Conservation (phyloP, 1,284 basidiomycete species). For the Fistulinella cinereoalba region DNA sequence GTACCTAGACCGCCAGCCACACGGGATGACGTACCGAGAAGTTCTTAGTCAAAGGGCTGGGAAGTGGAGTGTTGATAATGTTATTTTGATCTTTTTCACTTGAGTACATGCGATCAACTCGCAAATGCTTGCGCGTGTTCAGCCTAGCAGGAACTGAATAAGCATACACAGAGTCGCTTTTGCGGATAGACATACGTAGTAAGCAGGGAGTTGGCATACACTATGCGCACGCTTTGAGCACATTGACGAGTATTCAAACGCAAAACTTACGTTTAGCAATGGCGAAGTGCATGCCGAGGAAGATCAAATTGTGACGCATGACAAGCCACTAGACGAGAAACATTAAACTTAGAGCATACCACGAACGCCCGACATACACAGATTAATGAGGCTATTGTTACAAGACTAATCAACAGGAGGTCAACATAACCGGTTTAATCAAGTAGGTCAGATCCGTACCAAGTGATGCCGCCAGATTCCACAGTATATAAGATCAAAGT, state of each 20-base stretch:
- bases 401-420: slow-evolving; percentile 15
- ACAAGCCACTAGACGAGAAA: slow-evolving; percentile 42
- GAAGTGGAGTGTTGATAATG: slow-evolving; percentile 3
- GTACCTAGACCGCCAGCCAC: too few relatives aligned
- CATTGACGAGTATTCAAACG: background rate
- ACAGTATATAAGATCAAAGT: slow-evolving; percentile 51
- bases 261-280: slow-evolving; percentile 45
- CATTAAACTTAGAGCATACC: background rate
- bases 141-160: slow-evolving; percentile 12
- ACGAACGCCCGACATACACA: slow-evolving; percentile 37
- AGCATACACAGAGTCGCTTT: background rate
- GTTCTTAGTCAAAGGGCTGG: slow-evolving; percentile 21
- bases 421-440: slow-evolving; percentile 27
- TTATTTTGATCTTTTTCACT: slow-evolving; percentile 29
- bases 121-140: slow-evolving; percentile 33
- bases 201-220: slow-evolving; percentile 34
- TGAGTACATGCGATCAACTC: slow-evolving; percentile 23
- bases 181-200: slow-evolving; percentile 24
- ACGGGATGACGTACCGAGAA: slow-evolving; percentile 19
- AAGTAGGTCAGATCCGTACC: slow-evolving; percentile 24
- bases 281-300: slow-evolving; percentile 50
- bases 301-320: slow-evolving; percentile 45
- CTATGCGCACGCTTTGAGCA: slow-evolving; percentile 5
- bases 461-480: slow-evolving; percentile 51
- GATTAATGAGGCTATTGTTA: slow-evolving; percentile 38